phyloP scores from a whole-genome alignment of 345 rosid species.

The Salix exigua region DNA sequence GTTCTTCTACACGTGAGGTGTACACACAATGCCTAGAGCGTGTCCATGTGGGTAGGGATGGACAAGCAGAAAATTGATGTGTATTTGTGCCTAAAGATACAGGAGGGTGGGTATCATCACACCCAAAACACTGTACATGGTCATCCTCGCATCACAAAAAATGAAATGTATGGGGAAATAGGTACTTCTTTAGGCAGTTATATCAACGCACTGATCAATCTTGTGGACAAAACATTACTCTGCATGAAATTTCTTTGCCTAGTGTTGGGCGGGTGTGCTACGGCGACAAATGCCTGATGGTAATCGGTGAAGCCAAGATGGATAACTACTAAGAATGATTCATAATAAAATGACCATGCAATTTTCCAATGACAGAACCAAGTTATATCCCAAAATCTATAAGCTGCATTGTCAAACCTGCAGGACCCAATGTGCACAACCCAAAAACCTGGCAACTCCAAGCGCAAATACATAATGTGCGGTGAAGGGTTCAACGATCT shows the following conservation, averaged over 20 bases:
- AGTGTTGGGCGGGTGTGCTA: not conserved
- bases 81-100: not conserved
- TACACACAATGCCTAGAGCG: too few species aligned
- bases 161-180: not conserved
- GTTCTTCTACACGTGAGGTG: too few species aligned
- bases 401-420: constrained; percentile 16
- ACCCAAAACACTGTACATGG: too few species aligned
- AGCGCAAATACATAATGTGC: constrained; percentile 33
- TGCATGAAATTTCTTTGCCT: not conserved
- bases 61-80: not conserved
- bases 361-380: not conserved
- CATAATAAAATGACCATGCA: not conserved
- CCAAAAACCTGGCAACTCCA: constrained; percentile 29
- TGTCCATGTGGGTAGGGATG: too few species aligned
- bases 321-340: too few species aligned
- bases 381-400: not conserved
- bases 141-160: not conserved
- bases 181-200: not conserved
- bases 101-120: too few species aligned
- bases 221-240: not conserved
- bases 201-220: too few species aligned
- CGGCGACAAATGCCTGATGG: not conserved
- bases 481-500: constrained; percentile 33
- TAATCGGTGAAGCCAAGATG: not conserved
- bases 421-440: constrained; percentile 31